Evolutionary conservation across 1,284 basidiomycete species (phyloP).

Genomic region (Trichosporon ovoides): DNA sequence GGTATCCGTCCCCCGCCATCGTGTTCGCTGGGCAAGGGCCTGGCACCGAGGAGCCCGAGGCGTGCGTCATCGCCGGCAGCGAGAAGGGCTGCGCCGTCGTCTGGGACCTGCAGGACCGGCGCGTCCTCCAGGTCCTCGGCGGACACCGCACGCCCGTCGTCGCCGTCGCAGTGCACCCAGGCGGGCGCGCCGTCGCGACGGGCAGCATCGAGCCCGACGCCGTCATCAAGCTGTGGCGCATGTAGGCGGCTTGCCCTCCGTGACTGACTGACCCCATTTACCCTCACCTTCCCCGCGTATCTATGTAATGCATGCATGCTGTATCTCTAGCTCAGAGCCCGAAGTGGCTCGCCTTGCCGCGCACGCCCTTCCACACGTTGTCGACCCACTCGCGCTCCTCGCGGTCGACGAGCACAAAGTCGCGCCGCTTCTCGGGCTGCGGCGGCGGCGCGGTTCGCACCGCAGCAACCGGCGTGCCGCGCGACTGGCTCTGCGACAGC

Average conservation of each 20-base stretch:
- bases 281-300: background rate
- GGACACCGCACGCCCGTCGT: constrained; percentile 45
- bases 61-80: constrained; percentile 75
- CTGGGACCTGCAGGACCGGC: constrained; percentile 84
- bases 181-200: constrained; percentile 12
- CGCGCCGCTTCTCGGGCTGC: constrained; percentile 13
- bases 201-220: constrained; percentile 20
- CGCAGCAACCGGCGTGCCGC: background rate
- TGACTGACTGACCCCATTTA: background rate
- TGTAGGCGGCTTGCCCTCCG: background rate
- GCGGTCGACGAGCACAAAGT: constrained; percentile 38
- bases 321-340: constrained; percentile 11
- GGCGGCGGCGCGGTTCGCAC: constrained; percentile 7
- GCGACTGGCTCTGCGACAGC: background rate
- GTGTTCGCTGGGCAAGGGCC: constrained; percentile 27
- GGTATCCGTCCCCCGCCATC: constrained; percentile 33
- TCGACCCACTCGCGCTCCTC: constrained; percentile 46
- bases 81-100: constrained; percentile 83
- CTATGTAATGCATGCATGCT: background rate
- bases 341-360: constrained; percentile 32
- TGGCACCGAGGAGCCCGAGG: background rate
- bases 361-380: constrained; percentile 42
- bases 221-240: constrained; percentile 13
- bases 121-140: constrained; percentile 66
- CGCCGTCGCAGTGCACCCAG: constrained; percentile 39